A percentile compares a stretch with the other conserved stretches of the same genome.
Conservation (phyloP, 164 flowering plant species). For the Pachysandra terminalis region DNA sequence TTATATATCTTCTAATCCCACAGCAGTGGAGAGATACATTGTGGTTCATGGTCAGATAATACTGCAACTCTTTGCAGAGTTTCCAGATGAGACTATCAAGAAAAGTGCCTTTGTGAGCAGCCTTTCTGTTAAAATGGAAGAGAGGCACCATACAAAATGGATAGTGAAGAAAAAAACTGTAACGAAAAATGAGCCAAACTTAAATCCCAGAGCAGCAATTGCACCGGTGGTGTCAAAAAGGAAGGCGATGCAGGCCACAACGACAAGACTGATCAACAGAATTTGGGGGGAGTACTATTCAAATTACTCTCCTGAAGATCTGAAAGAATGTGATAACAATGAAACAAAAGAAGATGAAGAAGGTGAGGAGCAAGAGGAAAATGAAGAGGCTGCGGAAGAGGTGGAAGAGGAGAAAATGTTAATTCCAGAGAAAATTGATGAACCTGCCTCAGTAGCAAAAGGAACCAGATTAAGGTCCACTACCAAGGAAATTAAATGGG, state of each 20-base stretch:
- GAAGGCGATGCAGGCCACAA: constrained; percentile 81
- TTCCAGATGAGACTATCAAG: constrained; percentile 60
- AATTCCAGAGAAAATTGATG: constrained; percentile 19
- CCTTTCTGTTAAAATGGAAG: constrained; percentile 64
- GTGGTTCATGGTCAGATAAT: constrained; percentile 88
- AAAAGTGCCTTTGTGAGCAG: constrained; percentile 64
- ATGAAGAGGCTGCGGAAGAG: constrained; percentile 40
- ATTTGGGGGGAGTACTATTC: constrained; percentile 94
- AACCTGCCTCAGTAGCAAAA: constrained; percentile 24
- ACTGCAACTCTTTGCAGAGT: constrained; percentile 69
- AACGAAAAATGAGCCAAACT: constrained; percentile 36
- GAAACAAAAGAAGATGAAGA: constrained; percentile 41
- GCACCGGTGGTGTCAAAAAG: constrained; percentile 49
- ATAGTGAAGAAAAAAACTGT: constrained; percentile 53
- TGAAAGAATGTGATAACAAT: constrained; percentile 23
- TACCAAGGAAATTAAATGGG: constrained; percentile 49
- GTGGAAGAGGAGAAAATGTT: constrained; percentile 24
- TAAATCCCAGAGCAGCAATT: constrained; percentile 73
- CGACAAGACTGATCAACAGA: constrained; percentile 68
- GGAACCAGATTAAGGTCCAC: constrained; percentile 19
- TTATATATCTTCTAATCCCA: constrained; percentile 56
- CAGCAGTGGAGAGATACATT: constrained; percentile 61
- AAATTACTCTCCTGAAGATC: constrained; percentile 59
- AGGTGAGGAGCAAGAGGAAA: constrained; percentile 46
- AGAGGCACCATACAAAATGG: constrained; percentile 79